These are phyloP conservation scores for Globisporangium rhizosaccharum DNA, from an alignment of 352 stramenopile genomes.

Conservation along the genomic window DNA sequence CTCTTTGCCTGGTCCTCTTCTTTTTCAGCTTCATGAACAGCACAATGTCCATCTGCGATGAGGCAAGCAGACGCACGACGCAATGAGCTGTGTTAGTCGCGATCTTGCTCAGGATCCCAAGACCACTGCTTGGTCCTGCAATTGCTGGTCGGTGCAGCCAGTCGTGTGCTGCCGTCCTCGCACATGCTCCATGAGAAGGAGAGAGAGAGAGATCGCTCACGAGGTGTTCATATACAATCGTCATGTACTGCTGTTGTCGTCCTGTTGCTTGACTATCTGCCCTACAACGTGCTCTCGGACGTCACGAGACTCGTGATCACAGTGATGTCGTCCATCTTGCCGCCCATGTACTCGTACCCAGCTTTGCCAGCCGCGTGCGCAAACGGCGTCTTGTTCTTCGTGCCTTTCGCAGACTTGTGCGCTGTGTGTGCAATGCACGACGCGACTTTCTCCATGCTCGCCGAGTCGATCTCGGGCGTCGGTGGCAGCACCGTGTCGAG, in stretches of 20 bases:
- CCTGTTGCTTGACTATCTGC: not conserved
- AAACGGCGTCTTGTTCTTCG: slow-evolving; percentile 75
- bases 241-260: not conserved
- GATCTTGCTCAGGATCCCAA: no score
- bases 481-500: slow-evolving; percentile 62
- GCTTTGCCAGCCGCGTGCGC: slow-evolving; percentile 58
- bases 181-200: no score
- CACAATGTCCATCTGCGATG: no score
- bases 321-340: slow-evolving; percentile 91
- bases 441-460: slow-evolving; percentile 74
- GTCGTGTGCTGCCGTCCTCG: no score
- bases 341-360: slow-evolving; percentile 75
- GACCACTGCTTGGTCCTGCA: no score
- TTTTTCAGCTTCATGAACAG: no score
- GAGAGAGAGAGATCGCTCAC: no score
- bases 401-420: slow-evolving; percentile 70
- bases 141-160: no score
- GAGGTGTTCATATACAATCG: no score
- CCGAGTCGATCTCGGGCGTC: slow-evolving; percentile 35
- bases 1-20: no score
- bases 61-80: no score
- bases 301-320: slow-evolving; percentile 78
- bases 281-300: slow-evolving; percentile 1
- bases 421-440: slow-evolving; percentile 76
- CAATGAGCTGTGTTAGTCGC: no score